Evolutionary conservation across 2,329 filamentous ascomycete genomes (phyloP).

Genomic region (Epichloe brachyelytri): DNA sequence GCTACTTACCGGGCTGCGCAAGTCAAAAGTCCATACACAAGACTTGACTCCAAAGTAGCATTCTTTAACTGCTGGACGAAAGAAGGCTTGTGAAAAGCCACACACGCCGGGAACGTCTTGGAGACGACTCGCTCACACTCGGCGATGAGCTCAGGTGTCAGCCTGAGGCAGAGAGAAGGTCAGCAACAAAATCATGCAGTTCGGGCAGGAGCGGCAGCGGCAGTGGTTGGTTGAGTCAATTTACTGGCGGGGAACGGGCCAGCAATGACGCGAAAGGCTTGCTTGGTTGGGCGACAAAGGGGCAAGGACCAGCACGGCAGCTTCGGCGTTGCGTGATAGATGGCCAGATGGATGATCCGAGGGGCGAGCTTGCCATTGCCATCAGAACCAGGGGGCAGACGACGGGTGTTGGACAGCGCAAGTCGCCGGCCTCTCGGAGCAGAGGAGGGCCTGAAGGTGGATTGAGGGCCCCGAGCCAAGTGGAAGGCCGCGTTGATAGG

Average conservation of each 20-base stretch:
- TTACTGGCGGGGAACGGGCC: background rate
- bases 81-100: constrained; percentile 50
- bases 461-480: constrained; percentile 4
- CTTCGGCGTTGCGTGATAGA: too few species aligned
- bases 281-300: background rate
- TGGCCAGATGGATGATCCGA: too few species aligned
- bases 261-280: background rate
- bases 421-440: constrained; percentile 7
- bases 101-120: constrained; percentile 47
- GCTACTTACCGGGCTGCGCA: constrained; percentile 42
- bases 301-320: background rate
- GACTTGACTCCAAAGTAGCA: constrained; percentile 39
- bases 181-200: background rate
- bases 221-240: background rate
- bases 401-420: background rate
- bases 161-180: constrained; percentile 17
- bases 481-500: background rate
- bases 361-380: too few species aligned
- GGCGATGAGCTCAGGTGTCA: constrained; percentile 43
- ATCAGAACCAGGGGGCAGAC: background rate
- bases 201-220: background rate
- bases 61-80: constrained; percentile 49
- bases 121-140: constrained; percentile 49
- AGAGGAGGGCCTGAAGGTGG: constrained; percentile 1
- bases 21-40: constrained; percentile 45